Base-by-base conservation (phyloP, 106 monocot genomes). In the Dioscorea dumetorum region DNA sequence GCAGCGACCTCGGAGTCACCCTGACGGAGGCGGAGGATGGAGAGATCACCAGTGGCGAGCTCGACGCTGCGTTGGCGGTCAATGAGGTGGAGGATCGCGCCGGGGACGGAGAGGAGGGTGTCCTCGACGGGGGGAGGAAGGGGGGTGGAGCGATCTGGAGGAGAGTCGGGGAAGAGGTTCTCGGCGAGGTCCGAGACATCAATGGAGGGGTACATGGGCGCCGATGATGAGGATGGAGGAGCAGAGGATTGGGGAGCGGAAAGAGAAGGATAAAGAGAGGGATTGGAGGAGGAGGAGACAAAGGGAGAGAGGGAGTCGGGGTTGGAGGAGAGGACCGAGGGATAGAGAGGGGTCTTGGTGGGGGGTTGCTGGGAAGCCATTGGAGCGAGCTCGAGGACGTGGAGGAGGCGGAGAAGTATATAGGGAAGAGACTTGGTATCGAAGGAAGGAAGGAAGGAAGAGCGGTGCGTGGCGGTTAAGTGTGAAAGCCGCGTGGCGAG, bases 51-150 rank as follows among this genome's bases (percentile, higher is more conserved):
- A 50, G 82, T 69, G 21, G 74, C 88, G 68, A 99, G 87, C 71
- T 92, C 87, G 24, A 92, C 64, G 65, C 84, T 85, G 62, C 67
- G 71, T 22, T 89, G 69, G 21, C 66, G 63, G 74, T 99, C 97
- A 64, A 99, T 87, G 48, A 99, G 87, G 81, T 99, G 92, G 70
- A 99, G 80, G 63, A 89, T 82, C 16, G 88, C 97, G 41, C 91
- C 91, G 3, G 97, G 88, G 33, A 97, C 48, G 73, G 65, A 57
- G 70, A 97, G 49, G 22, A 97, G 52, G 14, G 76, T 70, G 61
- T 91, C 97, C 68, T 97, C 88, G 8, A 87, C 74, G 28, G 87
- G 82, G n/a, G 84, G 79, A 12, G 72, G 75, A 24, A 31, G 57
- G 21, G 34, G 9, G 24, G 28, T 5, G 61, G 18, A 14, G 15